phyloP scores from a whole-genome alignment of 2,329 filamentous ascomycete genomes.

The Amauroascus verrucosus region DNA sequence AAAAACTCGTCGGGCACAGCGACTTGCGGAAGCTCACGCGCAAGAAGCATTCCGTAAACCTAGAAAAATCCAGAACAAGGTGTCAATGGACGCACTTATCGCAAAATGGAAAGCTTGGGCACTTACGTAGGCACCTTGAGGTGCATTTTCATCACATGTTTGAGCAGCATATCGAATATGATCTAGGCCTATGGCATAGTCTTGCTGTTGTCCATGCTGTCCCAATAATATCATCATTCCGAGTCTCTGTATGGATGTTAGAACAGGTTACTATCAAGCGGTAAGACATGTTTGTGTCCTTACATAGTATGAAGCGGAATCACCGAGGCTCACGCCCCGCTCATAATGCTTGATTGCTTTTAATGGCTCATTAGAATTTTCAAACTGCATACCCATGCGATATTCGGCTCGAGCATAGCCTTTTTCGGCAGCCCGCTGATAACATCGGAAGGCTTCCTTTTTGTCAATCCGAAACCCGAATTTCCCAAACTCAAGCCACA shows the following conservation, averaged over 20 bases:
- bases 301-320: constrained; percentile 73
- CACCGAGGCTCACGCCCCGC: constrained; percentile 63
- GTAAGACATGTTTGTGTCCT: constrained; percentile 18
- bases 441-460: constrained; percentile 83
- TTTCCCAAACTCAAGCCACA: constrained; percentile 97
- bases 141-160: constrained; percentile 87
- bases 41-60: constrained; percentile 88
- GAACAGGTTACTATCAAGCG: constrained; percentile 5
- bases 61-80: constrained; percentile 16
- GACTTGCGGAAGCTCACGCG: constrained; percentile 84
- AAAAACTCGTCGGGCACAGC: constrained; percentile 62
- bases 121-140: constrained; percentile 75
- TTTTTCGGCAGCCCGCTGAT: constrained; percentile 72
- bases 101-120: not conserved
- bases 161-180: constrained; percentile 75
- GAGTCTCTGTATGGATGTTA: constrained; percentile 51
- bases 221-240: constrained; percentile 97
- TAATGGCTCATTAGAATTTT: constrained; percentile 82
- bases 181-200: constrained; percentile 66
- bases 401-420: constrained; percentile 87
- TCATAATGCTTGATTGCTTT: constrained; percentile 90
- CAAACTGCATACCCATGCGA: constrained; percentile 95
- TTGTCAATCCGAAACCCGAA: constrained; percentile 86
- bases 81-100: not conserved
- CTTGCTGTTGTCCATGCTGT: constrained; percentile 80